These are phyloP conservation scores for Hypomyces perniciosus DNA, from an alignment of 2,329 filamentous ascomycete species.

Conservation along the genomic window DNA sequence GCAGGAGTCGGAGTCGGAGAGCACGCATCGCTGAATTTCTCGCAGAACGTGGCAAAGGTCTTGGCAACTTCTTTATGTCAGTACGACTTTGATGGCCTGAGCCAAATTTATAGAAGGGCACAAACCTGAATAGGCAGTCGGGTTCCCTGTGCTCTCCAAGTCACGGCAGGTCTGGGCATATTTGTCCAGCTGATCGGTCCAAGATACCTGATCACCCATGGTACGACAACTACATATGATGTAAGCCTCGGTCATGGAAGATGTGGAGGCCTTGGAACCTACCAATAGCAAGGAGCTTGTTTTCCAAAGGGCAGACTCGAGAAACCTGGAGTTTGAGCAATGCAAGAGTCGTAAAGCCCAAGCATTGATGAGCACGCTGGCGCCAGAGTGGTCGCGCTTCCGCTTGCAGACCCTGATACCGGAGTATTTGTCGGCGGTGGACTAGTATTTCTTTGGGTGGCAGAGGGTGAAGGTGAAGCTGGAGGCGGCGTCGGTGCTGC, in stretches of 20 bases:
- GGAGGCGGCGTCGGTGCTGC: background rate
- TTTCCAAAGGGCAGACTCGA: constrained; percentile 19
- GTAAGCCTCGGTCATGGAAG: constrained; percentile 12
- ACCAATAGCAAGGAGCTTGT: constrained; percentile 31
- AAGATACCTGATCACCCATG: constrained; percentile 15
- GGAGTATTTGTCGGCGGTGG: background rate
- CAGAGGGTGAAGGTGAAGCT: background rate
- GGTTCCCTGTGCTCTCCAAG: constrained; percentile 25
- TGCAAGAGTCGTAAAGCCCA: constrained; percentile 22
- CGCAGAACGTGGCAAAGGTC: constrained; percentile 25
- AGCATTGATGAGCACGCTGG: constrained; percentile 24
- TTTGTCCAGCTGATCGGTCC: constrained; percentile 26
- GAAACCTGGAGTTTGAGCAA: constrained; percentile 20
- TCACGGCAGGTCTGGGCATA: constrained; percentile 25
- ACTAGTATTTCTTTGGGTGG: constrained; percentile 1
- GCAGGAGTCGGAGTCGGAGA: constrained; percentile 11
- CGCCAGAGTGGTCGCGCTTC: constrained; percentile 13
- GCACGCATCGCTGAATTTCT: constrained; percentile 25
- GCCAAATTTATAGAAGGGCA: background rate
- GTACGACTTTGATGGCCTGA: background rate
- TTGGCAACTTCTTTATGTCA: constrained; percentile 20
- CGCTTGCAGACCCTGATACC: background rate
- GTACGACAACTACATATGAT: constrained; percentile 18
- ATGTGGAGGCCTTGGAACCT: constrained; percentile 5
- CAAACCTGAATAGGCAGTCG: constrained; percentile 23